Evolutionary conservation across 2,329 filamentous ascomycete genomes (phyloP).

Genomic region (Microsporum audouinii): DNA sequence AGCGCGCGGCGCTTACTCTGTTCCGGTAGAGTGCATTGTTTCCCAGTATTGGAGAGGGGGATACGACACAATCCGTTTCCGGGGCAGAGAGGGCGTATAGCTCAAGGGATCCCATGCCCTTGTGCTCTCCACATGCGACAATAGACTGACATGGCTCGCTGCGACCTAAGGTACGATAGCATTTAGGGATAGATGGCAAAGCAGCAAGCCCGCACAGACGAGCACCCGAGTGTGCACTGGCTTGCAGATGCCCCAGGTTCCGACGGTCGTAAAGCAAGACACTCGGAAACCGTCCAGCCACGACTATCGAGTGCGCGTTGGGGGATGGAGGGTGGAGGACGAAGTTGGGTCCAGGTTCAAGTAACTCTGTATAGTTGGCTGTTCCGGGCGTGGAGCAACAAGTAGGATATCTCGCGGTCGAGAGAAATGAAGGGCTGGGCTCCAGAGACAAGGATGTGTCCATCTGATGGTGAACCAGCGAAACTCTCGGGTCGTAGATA

Average conservation of each 20-base stretch:
- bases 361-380: conserved; percentile 54
- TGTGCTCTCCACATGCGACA: conserved; percentile 80
- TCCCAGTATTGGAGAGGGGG: not conserved
- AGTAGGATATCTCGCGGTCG: conserved; percentile 17
- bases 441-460: not conserved
- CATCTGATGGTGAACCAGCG: not conserved
- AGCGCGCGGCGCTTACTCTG: conserved; percentile 66
- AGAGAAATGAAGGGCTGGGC: not conserved
- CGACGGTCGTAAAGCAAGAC: conserved; percentile 83
- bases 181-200: conserved; percentile 44
- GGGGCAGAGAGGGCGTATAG: conserved; percentile 47
- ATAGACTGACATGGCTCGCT: conserved; percentile 52
- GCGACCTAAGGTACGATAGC: conserved; percentile 37
- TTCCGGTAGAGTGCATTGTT: conserved; percentile 50
- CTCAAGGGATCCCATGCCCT: conserved; percentile 79
- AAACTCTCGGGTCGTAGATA: conserved; percentile 60
- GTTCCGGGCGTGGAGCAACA: conserved; percentile 20
- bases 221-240: conserved; percentile 73
- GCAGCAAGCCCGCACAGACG: conserved; percentile 62
- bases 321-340: conserved; percentile 63
- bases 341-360: conserved; percentile 69
- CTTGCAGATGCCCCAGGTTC: conserved; percentile 65
- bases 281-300: conserved; percentile 78
- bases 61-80: not conserved
- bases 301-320: conserved; percentile 66